Conservation (phyloP, 2,329 filamentous ascomycete species). For the Myriangium duriaei region DNA sequence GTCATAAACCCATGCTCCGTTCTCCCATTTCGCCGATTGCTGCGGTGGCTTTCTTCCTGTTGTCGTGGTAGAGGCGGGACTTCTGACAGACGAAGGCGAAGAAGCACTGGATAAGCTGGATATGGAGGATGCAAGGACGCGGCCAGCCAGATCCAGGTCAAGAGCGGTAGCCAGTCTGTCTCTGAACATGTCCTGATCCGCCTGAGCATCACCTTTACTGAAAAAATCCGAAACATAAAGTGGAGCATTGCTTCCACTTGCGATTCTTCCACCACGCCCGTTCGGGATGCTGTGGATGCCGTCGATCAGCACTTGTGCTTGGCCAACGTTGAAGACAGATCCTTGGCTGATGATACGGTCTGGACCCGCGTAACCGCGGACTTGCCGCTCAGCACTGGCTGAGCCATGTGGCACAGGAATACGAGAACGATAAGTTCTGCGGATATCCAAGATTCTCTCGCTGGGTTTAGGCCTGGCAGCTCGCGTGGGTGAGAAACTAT, state of each 20-base stretch:
- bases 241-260: slow-evolving; percentile 60
- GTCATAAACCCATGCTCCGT: slow-evolving; percentile 29
- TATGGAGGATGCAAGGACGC: slow-evolving; percentile 41
- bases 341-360: not conserved
- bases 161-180: slow-evolving; percentile 67
- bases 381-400: not conserved
- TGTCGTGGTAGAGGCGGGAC: too few species aligned
- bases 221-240: slow-evolving; percentile 44
- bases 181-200: slow-evolving; percentile 56
- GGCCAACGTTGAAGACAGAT: slow-evolving; percentile 3
- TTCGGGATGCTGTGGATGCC: slow-evolving; percentile 35
- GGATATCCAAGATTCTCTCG: slow-evolving; percentile 4
- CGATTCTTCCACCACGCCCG: slow-evolving; percentile 51
- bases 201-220: slow-evolving; percentile 31
- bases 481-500: slow-evolving; percentile 18
- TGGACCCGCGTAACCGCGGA: not conserved
- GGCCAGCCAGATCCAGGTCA: slow-evolving; percentile 57
- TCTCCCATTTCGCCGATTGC: slow-evolving; percentile 23
- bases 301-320: slow-evolving; percentile 16
- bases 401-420: not conserved
- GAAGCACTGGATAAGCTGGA: not conserved
- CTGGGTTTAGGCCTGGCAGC: not conserved
- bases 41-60: not conserved
- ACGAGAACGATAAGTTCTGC: slow-evolving; percentile 1
- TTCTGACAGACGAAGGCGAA: too few species aligned